Percentiles rank a stretch among this genome's conserved stretches.
These are phyloP conservation scores for Lizanozyma gosingica DNA, from an alignment of 1,139 yeast species.

Conservation along the genomic window DNA sequence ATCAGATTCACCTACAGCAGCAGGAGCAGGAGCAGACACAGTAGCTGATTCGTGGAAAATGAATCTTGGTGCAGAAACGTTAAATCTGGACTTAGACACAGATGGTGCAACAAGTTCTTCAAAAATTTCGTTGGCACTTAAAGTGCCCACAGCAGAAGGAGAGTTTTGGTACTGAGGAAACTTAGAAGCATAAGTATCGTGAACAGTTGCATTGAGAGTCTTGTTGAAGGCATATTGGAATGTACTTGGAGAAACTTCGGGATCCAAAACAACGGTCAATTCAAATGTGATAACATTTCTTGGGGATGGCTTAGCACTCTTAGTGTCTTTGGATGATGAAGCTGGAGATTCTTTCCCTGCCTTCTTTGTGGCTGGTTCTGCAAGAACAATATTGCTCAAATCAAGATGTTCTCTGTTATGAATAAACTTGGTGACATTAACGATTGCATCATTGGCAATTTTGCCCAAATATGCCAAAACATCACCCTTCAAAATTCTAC, in stretches of 20 bases:
- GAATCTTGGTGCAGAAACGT: constrained; percentile 26
- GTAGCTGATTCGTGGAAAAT: constrained; percentile 11
- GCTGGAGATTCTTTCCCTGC: constrained; percentile 12
- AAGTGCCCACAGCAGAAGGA: constrained; percentile 22
- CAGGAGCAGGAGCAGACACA: constrained; percentile 7
- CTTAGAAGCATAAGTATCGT: constrained; percentile 31
- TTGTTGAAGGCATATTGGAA: constrained; percentile 17
- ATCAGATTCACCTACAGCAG: constrained; percentile 10
- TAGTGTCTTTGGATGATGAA: constrained; percentile 8
- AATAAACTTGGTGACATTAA: constrained; percentile 46
- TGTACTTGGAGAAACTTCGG: constrained; percentile 13
- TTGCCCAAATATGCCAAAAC: constrained; percentile 76
- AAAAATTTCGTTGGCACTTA: constrained; percentile 45
- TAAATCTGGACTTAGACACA: constrained; percentile 50
- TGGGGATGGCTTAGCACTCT: constrained; percentile 18
- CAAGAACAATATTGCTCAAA: constrained; percentile 57
- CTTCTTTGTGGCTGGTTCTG: constrained; percentile 24
- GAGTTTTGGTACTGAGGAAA: constrained; percentile 38
- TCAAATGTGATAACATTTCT: constrained; percentile 18
- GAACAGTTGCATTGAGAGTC: constrained; percentile 15
- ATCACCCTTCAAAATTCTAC: constrained; percentile 84
- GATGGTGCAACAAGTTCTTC: constrained; percentile 57
- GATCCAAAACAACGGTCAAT: constrained; percentile 8
- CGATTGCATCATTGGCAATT: constrained; percentile 48
- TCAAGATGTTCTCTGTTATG: constrained; percentile 60